Base-by-base conservation (phyloP, 1,139 yeast species). In the Protomyces gravidus region DNA sequence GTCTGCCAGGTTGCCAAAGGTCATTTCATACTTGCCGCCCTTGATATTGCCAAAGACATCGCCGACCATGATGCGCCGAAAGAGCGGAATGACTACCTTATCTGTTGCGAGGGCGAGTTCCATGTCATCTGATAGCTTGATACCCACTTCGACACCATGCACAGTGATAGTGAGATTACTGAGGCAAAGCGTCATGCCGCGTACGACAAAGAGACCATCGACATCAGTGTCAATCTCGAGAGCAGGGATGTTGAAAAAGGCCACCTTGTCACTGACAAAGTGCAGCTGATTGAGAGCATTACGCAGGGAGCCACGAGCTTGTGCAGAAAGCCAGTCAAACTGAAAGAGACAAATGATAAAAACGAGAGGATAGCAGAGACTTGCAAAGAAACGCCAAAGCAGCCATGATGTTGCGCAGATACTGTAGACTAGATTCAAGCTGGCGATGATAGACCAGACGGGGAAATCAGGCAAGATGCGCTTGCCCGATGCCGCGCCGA, bases 21-120 rank as follows among this genome's bases (percentile, higher is more conserved):
- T 50, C 58, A 53, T 53, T 27, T 53, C 58, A 33, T 53, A 53
- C 47, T 53, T 32, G 4, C 58, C 58, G 17, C 58, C 58, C 39
- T 53, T 53, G 47, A 53, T 17, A 32, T 46, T 53, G 7, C 58
- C 58, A 33, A 46, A 53, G 19, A 53, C 58, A 25, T 53, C 58
- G 3, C 58, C 58, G 19, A 53, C 36, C n/a, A 28, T 51, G 40
- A 53, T 53, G 15, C 40, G 47, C 15, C 58, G 30, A 19, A 53
- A 53, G 32, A 53, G 39, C 2, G 50, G 50, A 15, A 53, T 53
- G 36, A 45, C 33, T 17, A 53, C 58, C 26, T 33, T 46, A 13
- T 53, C 58, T 9, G 48, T 51, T 4, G 45, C 36, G n/a, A 53
- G 36, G 15, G 58, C 58, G 39, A 53, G 15, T 45, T 53, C 58